Evolutionary conservation across 2,329 filamentous ascomycete species (phyloP).

Genomic region (Coleophoma eucalyptorum): DNA sequence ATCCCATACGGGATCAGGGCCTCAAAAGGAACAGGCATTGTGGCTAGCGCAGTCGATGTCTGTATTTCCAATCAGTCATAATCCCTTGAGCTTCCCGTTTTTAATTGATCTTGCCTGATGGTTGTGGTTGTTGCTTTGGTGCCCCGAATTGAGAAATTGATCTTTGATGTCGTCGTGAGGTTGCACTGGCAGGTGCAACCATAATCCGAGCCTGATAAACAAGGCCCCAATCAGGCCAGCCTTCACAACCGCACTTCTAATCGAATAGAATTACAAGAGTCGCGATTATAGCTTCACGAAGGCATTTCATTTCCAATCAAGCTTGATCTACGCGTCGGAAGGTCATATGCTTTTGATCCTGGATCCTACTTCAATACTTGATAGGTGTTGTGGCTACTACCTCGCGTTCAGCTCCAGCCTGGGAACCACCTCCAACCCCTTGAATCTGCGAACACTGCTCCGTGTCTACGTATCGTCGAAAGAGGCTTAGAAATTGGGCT

Average conservation of each 20-base stretch:
- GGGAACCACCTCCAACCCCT: neutral
- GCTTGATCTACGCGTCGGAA: conserved; percentile 28
- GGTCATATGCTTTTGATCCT: conserved; percentile 12
- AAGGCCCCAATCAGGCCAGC: neutral
- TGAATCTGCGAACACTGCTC: neutral
- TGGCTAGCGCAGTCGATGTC: conserved; percentile 18
- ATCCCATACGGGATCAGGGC: conserved; percentile 35
- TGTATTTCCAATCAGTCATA: conserved; percentile 10
- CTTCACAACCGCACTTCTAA: conserved; percentile 15
- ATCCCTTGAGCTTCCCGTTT: neutral
- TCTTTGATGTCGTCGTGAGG: neutral
- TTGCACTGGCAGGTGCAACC: neutral
- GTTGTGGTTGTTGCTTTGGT: conserved; percentile 9
- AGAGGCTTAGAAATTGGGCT: no score
- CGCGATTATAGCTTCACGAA: conserved; percentile 21
- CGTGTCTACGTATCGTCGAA: neutral
- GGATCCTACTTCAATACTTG: conserved; percentile 15
- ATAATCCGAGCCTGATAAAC: no score
- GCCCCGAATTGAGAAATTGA: neutral
- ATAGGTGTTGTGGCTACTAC: conserved; percentile 14
- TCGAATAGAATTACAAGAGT: conserved; percentile 7
- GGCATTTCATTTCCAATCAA: conserved; percentile 19
- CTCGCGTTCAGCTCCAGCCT: conserved; percentile 16
- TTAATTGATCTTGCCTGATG: conserved; percentile 11
- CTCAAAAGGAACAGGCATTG: conserved; percentile 38